phyloP scores from a whole-genome alignment of 257 asterid genomes.

The Penstemon davidsonii region DNA sequence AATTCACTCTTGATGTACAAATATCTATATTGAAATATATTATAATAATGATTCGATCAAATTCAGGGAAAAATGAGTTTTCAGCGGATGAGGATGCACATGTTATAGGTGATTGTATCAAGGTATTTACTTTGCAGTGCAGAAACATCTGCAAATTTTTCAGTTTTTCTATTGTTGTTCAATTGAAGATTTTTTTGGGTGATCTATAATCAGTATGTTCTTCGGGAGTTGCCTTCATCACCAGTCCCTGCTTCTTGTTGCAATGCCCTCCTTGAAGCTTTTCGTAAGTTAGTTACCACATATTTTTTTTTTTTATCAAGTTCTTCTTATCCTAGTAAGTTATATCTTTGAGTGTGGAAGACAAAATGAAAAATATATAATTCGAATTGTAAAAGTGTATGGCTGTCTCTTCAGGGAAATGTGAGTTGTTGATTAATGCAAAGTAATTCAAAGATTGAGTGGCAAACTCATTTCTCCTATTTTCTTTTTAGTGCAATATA shows the following conservation, averaged over 20 bases:
- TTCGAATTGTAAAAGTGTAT: constrained; percentile 15
- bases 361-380: background rate
- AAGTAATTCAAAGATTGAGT: constrained; percentile 5
- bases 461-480: background rate
- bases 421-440: constrained; percentile 6
- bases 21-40: constrained; percentile 13
- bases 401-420: constrained; percentile 21
- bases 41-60: constrained; percentile 14
- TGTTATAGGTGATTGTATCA: constrained; percentile 91
- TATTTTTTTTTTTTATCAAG: constrained; percentile 1
- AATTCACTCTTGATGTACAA: constrained; percentile 16
- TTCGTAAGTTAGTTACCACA: constrained; percentile 53
- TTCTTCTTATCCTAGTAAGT: constrained; percentile 19
- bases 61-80: constrained; percentile 81
- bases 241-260: constrained; percentile 99
- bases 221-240: constrained; percentile 95
- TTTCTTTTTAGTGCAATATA: too few relatives aligned
- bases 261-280: constrained; percentile 96
- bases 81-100: constrained; percentile 88
- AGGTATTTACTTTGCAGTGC: constrained; percentile 54
- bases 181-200: constrained; percentile 23
- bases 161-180: constrained; percentile 20
- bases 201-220: constrained; percentile 62
- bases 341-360: constrained; percentile 20
- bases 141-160: constrained; percentile 20